Evolutionary conservation across 129 eudicot genomes (phyloP).

Genomic region (Sambucus nigra): DNA sequence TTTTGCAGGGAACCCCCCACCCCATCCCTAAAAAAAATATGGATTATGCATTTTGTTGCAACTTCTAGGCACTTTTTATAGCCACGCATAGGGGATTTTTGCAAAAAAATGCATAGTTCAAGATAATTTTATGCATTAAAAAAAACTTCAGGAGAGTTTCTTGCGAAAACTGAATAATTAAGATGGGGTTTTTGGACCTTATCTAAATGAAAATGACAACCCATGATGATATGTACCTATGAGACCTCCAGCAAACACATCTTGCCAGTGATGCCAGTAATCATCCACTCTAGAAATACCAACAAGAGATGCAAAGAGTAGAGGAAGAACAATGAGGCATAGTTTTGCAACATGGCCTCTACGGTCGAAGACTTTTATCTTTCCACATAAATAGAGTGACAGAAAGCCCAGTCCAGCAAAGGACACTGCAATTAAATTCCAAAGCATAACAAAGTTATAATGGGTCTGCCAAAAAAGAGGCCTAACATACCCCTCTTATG

Average conservation of each 20-base stretch:
- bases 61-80: too few relatives aligned
- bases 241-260: constrained; percentile 79
- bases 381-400: constrained; percentile 64
- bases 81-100: too few relatives aligned
- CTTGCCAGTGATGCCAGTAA: constrained; percentile 96
- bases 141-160: too few relatives aligned
- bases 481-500: background rate
- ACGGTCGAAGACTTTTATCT: constrained; percentile 55
- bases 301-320: constrained; percentile 62
- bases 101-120: too few relatives aligned
- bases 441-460: background rate
- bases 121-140: too few relatives aligned
- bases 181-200: too few relatives aligned
- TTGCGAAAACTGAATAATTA: too few relatives aligned
- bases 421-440: constrained; percentile 43
- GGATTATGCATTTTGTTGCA: too few relatives aligned
- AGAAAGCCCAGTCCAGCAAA: constrained; percentile 90
- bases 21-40: too few relatives aligned
- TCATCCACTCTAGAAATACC: constrained; percentile 86
- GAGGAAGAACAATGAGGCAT: constrained; percentile 58
- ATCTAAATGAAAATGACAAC: background rate
- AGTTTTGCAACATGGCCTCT: constrained; percentile 86
- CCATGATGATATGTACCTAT: constrained; percentile 31
- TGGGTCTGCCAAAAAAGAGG: background rate
- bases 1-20: too few relatives aligned